A percentile compares a stretch with the other conserved stretches of the same genome.
Conservation (phyloP, 495 filamentous ascomycete species). For the Talaromyces adpressus region DNA sequence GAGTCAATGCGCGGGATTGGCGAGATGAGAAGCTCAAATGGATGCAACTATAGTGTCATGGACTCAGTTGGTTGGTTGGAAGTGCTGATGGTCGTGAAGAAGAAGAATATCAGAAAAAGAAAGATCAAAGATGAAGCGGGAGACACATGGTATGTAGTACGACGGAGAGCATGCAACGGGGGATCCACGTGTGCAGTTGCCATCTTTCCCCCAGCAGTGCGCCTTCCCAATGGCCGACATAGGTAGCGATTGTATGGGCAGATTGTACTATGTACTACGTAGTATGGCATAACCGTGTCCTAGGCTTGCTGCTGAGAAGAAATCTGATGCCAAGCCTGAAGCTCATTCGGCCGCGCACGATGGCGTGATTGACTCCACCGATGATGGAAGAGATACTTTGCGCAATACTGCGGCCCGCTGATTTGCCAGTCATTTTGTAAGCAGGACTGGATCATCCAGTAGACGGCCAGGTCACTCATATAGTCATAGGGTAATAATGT, state of each 20-base stretch:
- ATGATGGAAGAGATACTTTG: constrained; percentile 1
- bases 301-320: background rate
- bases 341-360: background rate
- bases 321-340: constrained; percentile 2
- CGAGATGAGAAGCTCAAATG: background rate
- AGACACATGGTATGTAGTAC: background rate
- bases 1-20: background rate
- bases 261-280: too few relatives aligned
- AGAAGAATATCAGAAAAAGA: background rate
- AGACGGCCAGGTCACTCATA: background rate
- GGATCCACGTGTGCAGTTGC: background rate
- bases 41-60: background rate
- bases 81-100: background rate
- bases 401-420: background rate
- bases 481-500: background rate
- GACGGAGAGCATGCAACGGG: background rate
- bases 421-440: background rate
- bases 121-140: background rate
- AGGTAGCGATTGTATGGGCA: background rate
- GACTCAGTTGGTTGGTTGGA: background rate
- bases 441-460: background rate
- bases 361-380: constrained; percentile 7
- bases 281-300: too few relatives aligned
- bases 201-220: background rate
- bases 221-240: background rate